Conservation (phyloP, 495 filamentous ascomycete species). For the Hypomontagnella submonticulosa region DNA sequence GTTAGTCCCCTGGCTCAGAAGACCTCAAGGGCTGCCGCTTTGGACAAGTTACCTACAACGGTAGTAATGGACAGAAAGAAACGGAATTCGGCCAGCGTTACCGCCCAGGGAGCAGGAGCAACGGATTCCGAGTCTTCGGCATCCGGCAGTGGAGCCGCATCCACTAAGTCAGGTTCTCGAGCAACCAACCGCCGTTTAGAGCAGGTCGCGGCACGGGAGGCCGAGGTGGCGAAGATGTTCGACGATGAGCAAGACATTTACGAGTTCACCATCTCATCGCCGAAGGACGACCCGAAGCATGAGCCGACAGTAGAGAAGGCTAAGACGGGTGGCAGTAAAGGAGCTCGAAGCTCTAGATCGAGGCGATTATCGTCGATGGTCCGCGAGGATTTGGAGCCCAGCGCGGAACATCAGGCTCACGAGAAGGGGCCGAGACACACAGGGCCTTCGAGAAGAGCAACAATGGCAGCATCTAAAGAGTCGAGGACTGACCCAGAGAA, state of each 20-base stretch:
- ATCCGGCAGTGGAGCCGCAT: not conserved
- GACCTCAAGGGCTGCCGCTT: slow-evolving; percentile 16
- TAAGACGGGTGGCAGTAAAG: slow-evolving; percentile 28
- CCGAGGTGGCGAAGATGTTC: slow-evolving; percentile 37
- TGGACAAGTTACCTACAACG: slow-evolving; percentile 43
- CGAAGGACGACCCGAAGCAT: slow-evolving; percentile 29
- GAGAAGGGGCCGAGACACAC: slow-evolving; percentile 27
- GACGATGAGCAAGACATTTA: slow-evolving; percentile 45
- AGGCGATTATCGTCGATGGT: slow-evolving; percentile 42
- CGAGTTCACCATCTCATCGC: slow-evolving; percentile 49
- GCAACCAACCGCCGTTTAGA: slow-evolving; percentile 39
- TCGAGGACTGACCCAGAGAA: slow-evolving; percentile 36
- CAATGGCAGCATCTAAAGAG: slow-evolving; percentile 53
- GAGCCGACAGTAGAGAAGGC: slow-evolving; percentile 20
- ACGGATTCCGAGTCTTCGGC: slow-evolving; percentile 22
- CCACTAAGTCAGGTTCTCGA: slow-evolving; percentile 24
- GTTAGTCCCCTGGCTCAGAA: slow-evolving; percentile 45
- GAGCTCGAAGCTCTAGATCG: slow-evolving; percentile 39
- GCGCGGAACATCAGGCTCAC: slow-evolving; percentile 22
- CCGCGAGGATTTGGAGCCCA: slow-evolving; percentile 38
- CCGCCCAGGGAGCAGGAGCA: slow-evolving; percentile 7
- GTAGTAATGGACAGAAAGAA: slow-evolving; percentile 49
- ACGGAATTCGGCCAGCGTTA: slow-evolving; percentile 33
- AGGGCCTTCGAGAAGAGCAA: slow-evolving; percentile 51
- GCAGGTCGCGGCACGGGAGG: slow-evolving; percentile 44